Evolutionary conservation across 2,329 filamentous ascomycete species (phyloP), one percentile per base, ranked within the genome.

Genomic region (Akanthomyces uredinophilus): DNA sequence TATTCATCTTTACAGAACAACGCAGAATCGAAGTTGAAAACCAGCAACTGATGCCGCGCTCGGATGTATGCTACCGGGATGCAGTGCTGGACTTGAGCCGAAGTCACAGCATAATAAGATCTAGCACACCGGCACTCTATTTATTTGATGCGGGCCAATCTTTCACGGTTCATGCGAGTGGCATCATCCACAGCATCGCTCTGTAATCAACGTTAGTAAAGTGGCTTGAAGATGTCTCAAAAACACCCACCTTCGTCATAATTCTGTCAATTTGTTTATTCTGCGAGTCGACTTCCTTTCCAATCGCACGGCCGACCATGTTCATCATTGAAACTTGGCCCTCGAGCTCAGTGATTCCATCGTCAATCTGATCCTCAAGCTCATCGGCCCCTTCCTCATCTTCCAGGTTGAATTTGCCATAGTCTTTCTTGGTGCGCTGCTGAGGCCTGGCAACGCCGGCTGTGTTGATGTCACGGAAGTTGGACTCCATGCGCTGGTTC

Each of bases 161-260:
- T 83, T 69, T 88, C 86, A 66, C 89, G 82, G 79, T 93, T 93
- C 83, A 91, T 86, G 63, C 86, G 86, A 69, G 94, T 90, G 71
- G 89, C 85, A 67, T 94, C 90, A 74, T 92, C 90, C 67, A 96
- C 90, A 68, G 81, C 83, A 73, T 96, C 92, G 76, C 88, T 94
- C 91, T 91, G 73, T 60, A 59, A 51, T 13, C 41, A 50, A 47
- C 27, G 64, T 78, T 71, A 79, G 74, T 47, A 50, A 37, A 27
- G 54, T 62, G 37, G 22, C 58, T 14, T n/a, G n/a, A 27, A 8
- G 14, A 43, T 22, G n/a, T 27, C 16, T 5, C 32, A 27, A 39
- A 37, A n/a, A n/a, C 24, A 50, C 61, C 79, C 76, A 90, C 90
- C 88, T 96, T 96, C 67, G 79, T 79, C 66, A 84, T 90, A 71